These are phyloP conservation scores for Santalum album DNA, from an alignment of 164 flowering plant species.

Conservation along the genomic window DNA sequence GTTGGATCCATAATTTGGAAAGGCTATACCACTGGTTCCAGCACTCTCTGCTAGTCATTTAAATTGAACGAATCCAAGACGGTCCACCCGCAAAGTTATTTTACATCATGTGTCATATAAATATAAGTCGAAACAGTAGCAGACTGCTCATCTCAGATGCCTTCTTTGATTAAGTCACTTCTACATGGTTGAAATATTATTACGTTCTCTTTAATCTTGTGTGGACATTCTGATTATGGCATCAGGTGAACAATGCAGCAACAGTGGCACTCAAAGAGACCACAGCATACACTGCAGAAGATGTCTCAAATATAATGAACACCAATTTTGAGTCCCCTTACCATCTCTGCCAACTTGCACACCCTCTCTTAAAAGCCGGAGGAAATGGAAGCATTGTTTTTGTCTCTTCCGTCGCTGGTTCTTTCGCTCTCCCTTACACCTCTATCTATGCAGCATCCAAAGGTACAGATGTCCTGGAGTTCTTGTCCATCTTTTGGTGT, in stretches of 20 bases:
- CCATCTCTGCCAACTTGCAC: slow-evolving; percentile 36
- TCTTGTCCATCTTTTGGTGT: not conserved
- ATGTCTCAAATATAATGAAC: slow-evolving; percentile 13
- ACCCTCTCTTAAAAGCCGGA: slow-evolving; percentile 26
- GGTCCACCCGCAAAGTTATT: too few species aligned
- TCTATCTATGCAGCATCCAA: slow-evolving; percentile 34
- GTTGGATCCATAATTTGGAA: too few species aligned
- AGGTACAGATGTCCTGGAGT: slow-evolving; percentile 14
- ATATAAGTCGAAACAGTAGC: too few species aligned
- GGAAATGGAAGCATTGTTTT: slow-evolving; percentile 33
- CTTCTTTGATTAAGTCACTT: too few species aligned
- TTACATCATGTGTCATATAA: too few species aligned
- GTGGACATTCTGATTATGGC: too few species aligned
- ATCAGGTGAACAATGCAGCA: slow-evolving; percentile 34
- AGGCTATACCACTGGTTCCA: too few species aligned
- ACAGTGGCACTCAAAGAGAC: slow-evolving; percentile 11
- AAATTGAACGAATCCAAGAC: too few species aligned
- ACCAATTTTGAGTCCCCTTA: slow-evolving; percentile 36
- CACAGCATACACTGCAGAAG: slow-evolving; percentile 13
- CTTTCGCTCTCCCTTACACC: slow-evolving; percentile 7
- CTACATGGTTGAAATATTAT: too few species aligned
- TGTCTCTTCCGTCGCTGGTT: slow-evolving; percentile 36
- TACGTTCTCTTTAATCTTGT: too few species aligned
- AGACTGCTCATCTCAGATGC: too few species aligned
- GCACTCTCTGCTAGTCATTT: too few species aligned